Evolutionary conservation across 1,284 basidiomycete species (phyloP).

Genomic region (Irpex lacteus): DNA sequence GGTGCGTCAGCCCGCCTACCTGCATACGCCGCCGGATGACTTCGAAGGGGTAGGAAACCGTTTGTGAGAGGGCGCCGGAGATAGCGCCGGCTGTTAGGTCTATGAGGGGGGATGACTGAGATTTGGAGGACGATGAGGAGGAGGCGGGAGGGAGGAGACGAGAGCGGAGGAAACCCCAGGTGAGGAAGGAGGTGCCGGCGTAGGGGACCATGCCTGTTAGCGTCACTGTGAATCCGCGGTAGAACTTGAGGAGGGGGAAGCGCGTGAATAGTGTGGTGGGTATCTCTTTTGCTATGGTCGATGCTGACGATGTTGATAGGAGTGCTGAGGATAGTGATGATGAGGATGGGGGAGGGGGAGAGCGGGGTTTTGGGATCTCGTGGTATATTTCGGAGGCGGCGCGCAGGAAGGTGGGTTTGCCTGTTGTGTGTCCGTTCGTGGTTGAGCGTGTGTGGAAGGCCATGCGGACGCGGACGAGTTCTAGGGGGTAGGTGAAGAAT

Average conservation of each 20-base stretch:
- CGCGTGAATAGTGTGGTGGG: not conserved
- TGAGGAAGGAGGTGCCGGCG: slow-evolving; percentile 93
- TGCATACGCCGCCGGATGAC: slow-evolving; percentile 94
- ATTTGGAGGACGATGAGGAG: slow-evolving; percentile 21
- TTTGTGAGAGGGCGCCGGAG: slow-evolving; percentile 89
- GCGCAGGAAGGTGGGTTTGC: slow-evolving; percentile 13
- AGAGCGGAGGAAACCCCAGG: slow-evolving; percentile 83
- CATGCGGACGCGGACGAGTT: slow-evolving; percentile 93
- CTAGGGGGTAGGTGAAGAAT: slow-evolving; percentile 91
- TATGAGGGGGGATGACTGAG: slow-evolving; percentile 44
- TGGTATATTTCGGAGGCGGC: slow-evolving; percentile 54
- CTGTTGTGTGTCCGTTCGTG: slow-evolving; percentile 8
- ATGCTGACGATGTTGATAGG: slow-evolving; percentile 36
- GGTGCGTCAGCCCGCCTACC: slow-evolving; percentile 83
- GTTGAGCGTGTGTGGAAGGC: slow-evolving; percentile 75
- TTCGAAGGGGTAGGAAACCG: slow-evolving; percentile 95
- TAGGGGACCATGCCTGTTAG: slow-evolving; percentile 94
- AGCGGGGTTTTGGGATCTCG: slow-evolving; percentile 45
- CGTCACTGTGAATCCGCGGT: slow-evolving; percentile 95
- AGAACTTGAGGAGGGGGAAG: slow-evolving; percentile 73
- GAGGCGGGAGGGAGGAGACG: slow-evolving; percentile 47
- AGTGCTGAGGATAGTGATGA: slow-evolving; percentile 38
- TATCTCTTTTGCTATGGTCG: not conserved
- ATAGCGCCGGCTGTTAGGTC: slow-evolving; percentile 85
- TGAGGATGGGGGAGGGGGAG: slow-evolving; percentile 1